These are phyloP conservation scores for Leptographium radiaticola DNA, from an alignment of 2,329 filamentous ascomycete species.

Conservation along the genomic window DNA sequence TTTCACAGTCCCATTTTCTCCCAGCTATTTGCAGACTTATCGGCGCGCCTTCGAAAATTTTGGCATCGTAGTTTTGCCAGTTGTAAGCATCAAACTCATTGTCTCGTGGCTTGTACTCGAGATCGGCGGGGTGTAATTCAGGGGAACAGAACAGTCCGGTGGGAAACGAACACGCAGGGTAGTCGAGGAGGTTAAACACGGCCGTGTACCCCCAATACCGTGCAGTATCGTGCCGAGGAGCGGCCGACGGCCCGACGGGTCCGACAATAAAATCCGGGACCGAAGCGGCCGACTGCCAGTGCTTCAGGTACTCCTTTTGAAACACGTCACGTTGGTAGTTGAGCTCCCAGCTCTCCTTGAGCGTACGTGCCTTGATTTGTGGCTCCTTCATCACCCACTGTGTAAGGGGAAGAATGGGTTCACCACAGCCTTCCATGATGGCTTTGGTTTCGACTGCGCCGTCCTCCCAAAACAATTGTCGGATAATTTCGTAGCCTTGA, in stretches of 20 bases:
- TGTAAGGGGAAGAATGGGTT: neutral
- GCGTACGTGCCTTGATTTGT: neutral
- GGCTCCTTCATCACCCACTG: neutral
- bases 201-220: conserved; percentile 1
- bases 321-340: neutral
- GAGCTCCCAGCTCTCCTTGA: conserved; percentile 1
- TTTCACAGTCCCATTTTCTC: neutral
- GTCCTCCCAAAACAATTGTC: neutral
- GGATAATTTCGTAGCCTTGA: neutral
- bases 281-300: neutral
- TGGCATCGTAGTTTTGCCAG: neutral
- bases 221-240: neutral
- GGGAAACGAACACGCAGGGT: neutral
- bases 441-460: neutral
- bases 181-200: neutral
- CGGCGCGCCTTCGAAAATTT: neutral
- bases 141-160: neutral
- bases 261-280: neutral
- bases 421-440: neutral
- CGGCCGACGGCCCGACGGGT: neutral
- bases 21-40: neutral
- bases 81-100: conserved; percentile 1
- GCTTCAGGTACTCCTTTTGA: neutral
- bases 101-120: neutral
- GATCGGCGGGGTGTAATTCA: neutral